Conservation (phyloP, 2,329 filamentous ascomycete genomes). For the Penicillium sp. region DNA sequence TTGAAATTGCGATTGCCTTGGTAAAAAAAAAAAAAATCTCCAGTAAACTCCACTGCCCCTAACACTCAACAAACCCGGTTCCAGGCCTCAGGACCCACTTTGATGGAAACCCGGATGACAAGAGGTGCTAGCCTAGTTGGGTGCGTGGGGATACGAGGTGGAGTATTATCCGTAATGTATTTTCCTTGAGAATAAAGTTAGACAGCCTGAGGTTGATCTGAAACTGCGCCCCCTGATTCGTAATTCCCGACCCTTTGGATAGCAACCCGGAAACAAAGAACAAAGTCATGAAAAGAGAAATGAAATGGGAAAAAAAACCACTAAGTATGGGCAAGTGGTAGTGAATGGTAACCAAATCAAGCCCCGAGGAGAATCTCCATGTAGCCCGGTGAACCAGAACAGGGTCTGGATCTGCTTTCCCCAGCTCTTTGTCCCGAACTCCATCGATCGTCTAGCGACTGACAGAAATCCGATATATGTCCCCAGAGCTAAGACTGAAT, state of each 20-base stretch:
- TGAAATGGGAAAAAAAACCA: background rate
- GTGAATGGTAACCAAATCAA: background rate
- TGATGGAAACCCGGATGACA: constrained; percentile 2
- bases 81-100: constrained; percentile 5
- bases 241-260: background rate
- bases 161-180: background rate
- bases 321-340: background rate
- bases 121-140: background rate
- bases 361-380: background rate
- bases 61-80: background rate
- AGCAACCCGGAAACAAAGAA: background rate
- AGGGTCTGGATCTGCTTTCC: background rate
- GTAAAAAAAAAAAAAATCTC: background rate
- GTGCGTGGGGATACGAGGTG: constrained; percentile 23
- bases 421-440: background rate
- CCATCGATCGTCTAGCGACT: background rate
- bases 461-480: background rate
- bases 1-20: constrained; percentile 20
- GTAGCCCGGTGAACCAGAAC: background rate
- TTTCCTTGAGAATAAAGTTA: constrained; percentile 15
- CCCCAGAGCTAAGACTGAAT: background rate
- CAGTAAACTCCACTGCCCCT: background rate
- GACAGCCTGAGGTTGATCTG: constrained; percentile 11
- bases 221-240: constrained; percentile 12
- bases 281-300: background rate